phyloP scores from a whole-genome alignment of 225 moss, liverwort and hornwort genomes.

The Neckera pumila region DNA sequence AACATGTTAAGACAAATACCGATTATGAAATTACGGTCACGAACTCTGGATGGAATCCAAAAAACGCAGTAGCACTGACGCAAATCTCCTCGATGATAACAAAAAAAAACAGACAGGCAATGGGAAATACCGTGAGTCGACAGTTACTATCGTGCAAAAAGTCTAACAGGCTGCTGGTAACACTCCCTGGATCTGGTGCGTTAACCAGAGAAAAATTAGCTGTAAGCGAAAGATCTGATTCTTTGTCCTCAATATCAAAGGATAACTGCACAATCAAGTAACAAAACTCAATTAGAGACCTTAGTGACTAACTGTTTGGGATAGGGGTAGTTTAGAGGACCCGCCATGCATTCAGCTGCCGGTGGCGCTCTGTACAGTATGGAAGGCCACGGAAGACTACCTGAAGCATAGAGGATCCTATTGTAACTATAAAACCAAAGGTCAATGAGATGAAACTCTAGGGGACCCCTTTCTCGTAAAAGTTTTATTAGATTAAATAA shows the following conservation, averaged over 20 bases:
- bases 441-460: not conserved
- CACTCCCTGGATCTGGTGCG: conserved; percentile 37
- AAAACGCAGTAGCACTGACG: not conserved
- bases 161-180: conserved; percentile 45
- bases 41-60: not conserved
- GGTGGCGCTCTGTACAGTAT: not conserved
- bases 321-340: not conserved
- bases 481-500: not conserved
- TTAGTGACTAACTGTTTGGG: not conserved
- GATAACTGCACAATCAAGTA: conserved; percentile 46
- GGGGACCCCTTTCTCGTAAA: not conserved
- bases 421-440: not conserved
- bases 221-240: conserved; percentile 34
- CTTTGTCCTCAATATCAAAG: conserved; percentile 52
- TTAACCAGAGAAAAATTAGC: conserved; percentile 33
- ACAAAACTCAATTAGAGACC: not conserved
- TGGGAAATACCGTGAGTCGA: conserved; percentile 44
- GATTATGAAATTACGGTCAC: not conserved
- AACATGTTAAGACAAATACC: not conserved
- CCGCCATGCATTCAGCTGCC: not conserved
- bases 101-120: not conserved
- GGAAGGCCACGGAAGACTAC: not conserved
- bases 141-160: conserved; percentile 51
- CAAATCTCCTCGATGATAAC: not conserved
- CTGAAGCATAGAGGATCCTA: not conserved